phyloP scores from a whole-genome alignment of 192 early-diverging fungal species.

The Lunasporangiospora selenospora region DNA sequence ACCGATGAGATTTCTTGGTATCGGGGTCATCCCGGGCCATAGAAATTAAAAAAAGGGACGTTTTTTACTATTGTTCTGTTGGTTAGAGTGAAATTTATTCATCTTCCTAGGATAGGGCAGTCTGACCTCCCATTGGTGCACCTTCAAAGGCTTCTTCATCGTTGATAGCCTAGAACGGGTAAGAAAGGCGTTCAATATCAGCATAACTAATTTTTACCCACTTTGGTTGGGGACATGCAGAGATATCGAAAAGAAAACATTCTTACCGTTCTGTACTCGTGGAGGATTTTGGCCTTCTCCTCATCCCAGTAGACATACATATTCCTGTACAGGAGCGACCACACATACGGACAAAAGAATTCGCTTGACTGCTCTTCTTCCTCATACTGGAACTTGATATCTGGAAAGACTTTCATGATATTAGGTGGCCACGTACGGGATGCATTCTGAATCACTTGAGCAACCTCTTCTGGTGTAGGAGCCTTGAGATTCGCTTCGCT shows the following conservation, averaged over 20 bases:
- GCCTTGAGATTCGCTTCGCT: slow-evolving; percentile 69
- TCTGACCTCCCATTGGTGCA: slow-evolving; percentile 14
- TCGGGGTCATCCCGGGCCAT: too few relatives aligned
- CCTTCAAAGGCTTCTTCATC: slow-evolving; percentile 41
- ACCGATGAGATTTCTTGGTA: too few relatives aligned
- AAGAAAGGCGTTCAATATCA: neutral
- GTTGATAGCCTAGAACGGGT: slow-evolving; percentile 17
- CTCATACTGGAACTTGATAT: slow-evolving; percentile 75
- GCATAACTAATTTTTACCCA: neutral
- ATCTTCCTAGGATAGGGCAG: too few relatives aligned
- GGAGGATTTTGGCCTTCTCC: slow-evolving; percentile 58
- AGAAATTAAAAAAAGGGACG: too few relatives aligned
- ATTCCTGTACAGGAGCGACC: slow-evolving; percentile 63
- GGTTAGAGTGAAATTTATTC: too few relatives aligned
- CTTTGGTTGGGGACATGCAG: neutral
- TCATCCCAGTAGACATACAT: slow-evolving; percentile 77
- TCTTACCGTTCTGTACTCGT: slow-evolving; percentile 48
- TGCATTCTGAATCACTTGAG: slow-evolving; percentile 67
- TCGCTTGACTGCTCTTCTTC: slow-evolving; percentile 60
- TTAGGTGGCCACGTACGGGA: slow-evolving; percentile 67
- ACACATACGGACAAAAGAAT: slow-evolving; percentile 76
- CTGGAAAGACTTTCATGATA: slow-evolving; percentile 61
- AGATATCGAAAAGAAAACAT: neutral
- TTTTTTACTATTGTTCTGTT: too few relatives aligned
- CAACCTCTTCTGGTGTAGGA: slow-evolving; percentile 67